Evolutionary conservation across 305 asterid species (phyloP), one percentile per base, ranked within the genome.

Genomic region (Fraxinus albicans): DNA sequence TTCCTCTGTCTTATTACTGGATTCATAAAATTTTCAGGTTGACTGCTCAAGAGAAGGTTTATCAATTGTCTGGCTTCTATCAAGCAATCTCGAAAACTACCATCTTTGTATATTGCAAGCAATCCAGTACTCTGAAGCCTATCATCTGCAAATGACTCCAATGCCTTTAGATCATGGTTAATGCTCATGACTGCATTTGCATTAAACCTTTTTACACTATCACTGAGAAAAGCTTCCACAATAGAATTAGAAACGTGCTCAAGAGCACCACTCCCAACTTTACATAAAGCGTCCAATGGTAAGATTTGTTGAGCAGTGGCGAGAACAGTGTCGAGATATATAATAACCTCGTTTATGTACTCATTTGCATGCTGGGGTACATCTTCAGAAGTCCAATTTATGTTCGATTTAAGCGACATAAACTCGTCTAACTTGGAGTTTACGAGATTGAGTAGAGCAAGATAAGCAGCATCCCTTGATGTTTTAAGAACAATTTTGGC

Each of bases 1-100:
- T 91, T 94, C 92, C 85, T 94, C 87, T 91, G 91, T 84, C 99
- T 85, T 82, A 96, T 96, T 80, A 94, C 98, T 27, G 99, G 98
- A 89, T 96, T 94, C 99, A 96, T 92, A 17, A 94, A 94, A 86
- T 91, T 94, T 80, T 96, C 98, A 0, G 98, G 98, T 88, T 93
- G 98, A 77, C 98, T 94, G 89, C 98, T 93, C 86, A 90, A 81
- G 9, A 96, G 93, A 84, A 96, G 98, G 83, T 94, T 93, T 83
- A 94, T 86, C 88, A 96, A 80, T 73, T 96, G 99, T 60, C 99
- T 87, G 67, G 93, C 93, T 84, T 96, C 99, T 40, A 93, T 60
- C 88, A 94, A 89, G 85, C 96, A 94, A 67, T 88, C 89, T 78
- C 87, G 87, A 81, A 96, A 94, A 89, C 94, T 91, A 55, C 94